Base-by-base conservation (phyloP, 768 basidiomycete genomes). In the Sutorius australiensis region DNA sequence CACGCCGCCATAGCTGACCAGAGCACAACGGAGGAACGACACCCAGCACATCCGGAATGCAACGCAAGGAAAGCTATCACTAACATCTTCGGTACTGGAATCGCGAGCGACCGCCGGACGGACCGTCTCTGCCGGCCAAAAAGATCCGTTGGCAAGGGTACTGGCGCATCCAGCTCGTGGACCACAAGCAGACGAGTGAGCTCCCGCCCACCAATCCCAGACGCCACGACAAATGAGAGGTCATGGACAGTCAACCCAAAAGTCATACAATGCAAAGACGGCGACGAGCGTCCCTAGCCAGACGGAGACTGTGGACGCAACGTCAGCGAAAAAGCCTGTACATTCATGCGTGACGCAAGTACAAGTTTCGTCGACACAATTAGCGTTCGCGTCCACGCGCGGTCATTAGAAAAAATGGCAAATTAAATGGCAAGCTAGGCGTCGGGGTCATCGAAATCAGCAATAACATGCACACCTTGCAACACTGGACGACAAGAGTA, bases 61-160 rank as follows among this genome's bases (percentile, higher is more conserved):
- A 5, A 27, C 14, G 6, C 30, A 17, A 12, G 11, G 6, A 17
- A 30, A n/a, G n/a, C n/a, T 11, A 28, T 34, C 43, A 57, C 56
- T 48, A 31, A 14, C 48, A 58, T 51, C 21, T 39, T 40, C 19
- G 58, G 16, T 8, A 38, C 21, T n/a, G 33, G 48, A n/a, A 55
- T 19, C 8, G 39, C 13, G 10, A 31, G 10, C 11, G 48, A 46
- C 16, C 5, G 14, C n/a, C 37, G 36, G 12, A 51, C 37, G 31
- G 37, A 44, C 51, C 48, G 55, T 34, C 55, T 59, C 45, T 34
- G 34, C 48, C 47, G 55, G 44, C 44, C 44, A 59, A 40, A 50
- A 55, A 37, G 55, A 59, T 11, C 43, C 45, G 9, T 58, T 17
- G 48, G 30, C 6, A 28, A 33, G 19, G 53, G 50, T 16, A 59